Evolutionary conservation across 23 red algal genomes (phyloP).

Genomic region (Gracilaria domingensis): DNA sequence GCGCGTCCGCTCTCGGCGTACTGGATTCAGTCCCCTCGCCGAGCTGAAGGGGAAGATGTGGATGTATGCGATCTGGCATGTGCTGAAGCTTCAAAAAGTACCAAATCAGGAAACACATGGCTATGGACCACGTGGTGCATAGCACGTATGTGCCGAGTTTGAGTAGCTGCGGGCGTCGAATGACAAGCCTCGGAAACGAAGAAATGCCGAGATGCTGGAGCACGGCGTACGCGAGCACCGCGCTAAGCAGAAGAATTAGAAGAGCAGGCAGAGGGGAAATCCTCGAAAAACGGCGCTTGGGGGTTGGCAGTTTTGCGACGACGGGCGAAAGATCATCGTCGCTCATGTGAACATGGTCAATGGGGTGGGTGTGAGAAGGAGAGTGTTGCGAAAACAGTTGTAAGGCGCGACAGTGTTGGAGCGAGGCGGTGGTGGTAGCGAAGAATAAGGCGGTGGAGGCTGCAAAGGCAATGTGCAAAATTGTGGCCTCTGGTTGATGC

Average conservation of each 20-base stretch:
- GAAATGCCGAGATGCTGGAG: slow-evolving; percentile 7
- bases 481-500: slow-evolving; percentile 48
- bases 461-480: slow-evolving; percentile 38
- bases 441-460: slow-evolving; percentile 43
- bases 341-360: slow-evolving; percentile 39
- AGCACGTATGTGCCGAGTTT: slow-evolving; percentile 31
- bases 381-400: slow-evolving; percentile 20
- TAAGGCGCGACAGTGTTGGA: slow-evolving; percentile 52
- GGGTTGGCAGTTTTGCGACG: slow-evolving; percentile 10
- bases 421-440: slow-evolving; percentile 56
- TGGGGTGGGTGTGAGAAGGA: slow-evolving; percentile 26
- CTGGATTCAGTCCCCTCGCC: slow-evolving; percentile 12
- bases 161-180: slow-evolving; percentile 14
- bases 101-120: slow-evolving; percentile 69
- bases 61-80: slow-evolving; percentile 46
- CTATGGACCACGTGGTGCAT: slow-evolving; percentile 11
- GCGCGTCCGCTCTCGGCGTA: neutral
- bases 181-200: neutral
- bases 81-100: slow-evolving; percentile 64
- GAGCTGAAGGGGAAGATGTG: slow-evolving; percentile 17
- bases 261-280: neutral
- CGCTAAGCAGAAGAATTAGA: slow-evolving; percentile 5
- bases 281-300: neutral
- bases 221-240: slow-evolving; percentile 3
- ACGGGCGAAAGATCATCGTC: slow-evolving; percentile 52